Base-by-base conservation (phyloP, 176 grass and related monocot genomes). In the Avena insularis region DNA sequence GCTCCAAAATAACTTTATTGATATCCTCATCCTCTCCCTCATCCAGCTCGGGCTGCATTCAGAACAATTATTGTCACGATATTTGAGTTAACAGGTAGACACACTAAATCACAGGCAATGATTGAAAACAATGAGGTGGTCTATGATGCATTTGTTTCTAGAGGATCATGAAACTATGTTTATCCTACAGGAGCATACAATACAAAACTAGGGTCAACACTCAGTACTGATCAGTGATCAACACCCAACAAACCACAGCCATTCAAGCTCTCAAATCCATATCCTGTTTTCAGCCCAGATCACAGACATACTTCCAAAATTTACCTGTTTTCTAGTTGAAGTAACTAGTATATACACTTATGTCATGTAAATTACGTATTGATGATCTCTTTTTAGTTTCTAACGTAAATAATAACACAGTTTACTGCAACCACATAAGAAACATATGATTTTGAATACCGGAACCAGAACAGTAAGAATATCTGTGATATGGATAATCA, bases 21-120 rank as follows among this genome's bases (percentile, higher is more conserved):
- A 93, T 86, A 80, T 86, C 83, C 59, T 81, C 85, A 36, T 83
- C 75, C 29, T 95, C 91, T 75, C 86, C 87, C 58, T 95, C 88
- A 66, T 89, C 91, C 59, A 93, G 87, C 82, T 91, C 82, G 71
- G 89, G 91, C 93, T 95, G 75, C 56, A 91, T 71, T 19, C 61
- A 83, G 29, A 65, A 89, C 2, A 29, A 78, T 76, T 45, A 78
- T 72, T 77, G 51, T 64, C 46, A 71, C 17, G 7, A 29, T 4
- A 51, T 55, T 6, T 6, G 15, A 71, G 71, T 66, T 59, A 77
- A 25, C 38, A 40, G 56, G n/a, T 8, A 78, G 51, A 59, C 10
- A 46, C 56, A 60, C 2, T 3, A 49, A 83, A 82, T 49, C 17
- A 85, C 13, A 75, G 10, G 8, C 62, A 63, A 54, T 40, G 31